Base-by-base conservation (phyloP, 768 basidiomycete species). In the Auriscalpium microsporum region DNA sequence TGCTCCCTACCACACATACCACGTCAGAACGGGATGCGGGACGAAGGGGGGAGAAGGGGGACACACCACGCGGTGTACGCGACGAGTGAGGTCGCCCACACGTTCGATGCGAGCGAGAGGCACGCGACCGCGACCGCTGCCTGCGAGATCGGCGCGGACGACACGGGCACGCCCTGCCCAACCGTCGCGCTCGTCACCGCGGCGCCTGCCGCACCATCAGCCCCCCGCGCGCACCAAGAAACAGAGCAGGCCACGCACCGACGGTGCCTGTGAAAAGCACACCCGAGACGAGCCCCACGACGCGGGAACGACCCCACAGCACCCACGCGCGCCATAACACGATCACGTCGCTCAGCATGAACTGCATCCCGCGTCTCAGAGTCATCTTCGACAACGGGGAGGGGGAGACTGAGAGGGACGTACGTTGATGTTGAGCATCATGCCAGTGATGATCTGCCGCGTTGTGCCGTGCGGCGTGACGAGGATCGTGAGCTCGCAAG, bases 251-350 rank as follows among this genome's bases (percentile, higher is more conserved):
- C 28, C 28, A 19, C 46, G 13, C 23, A 48, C 46, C 46, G 23
- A 48, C 21, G 13, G n/a, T 48, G n/a, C 16, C 46, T 19, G 21
- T 19, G 14, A 23, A 48, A 6, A 48, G 46, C 14, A 48, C 21
- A 13, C 14, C 45, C 21, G 36, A 35, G 46, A 45, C 14, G 52
- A 19, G 33, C 52, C 40, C 19, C 46, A 44, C 44, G 50, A 21
- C 58, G 37, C 54, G 36, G 59, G 28, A 5, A 38, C 14, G 35
- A 47, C 8, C 64, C 9, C 47, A 23, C 19, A 52, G 16, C 17
- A 56, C 17, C n/a, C 23, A 28, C 23, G 23, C 46, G 46, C 46
- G 46, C 46, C 46, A 48, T 6, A 48, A 19, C 17, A 48, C 46
- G n/a, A 48, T 48, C 14, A 48, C 13, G 11, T 48, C 46, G 46